phyloP scores from a whole-genome alignment of 1,284 basidiomycete species.

The Pseudozyma pruni region DNA sequence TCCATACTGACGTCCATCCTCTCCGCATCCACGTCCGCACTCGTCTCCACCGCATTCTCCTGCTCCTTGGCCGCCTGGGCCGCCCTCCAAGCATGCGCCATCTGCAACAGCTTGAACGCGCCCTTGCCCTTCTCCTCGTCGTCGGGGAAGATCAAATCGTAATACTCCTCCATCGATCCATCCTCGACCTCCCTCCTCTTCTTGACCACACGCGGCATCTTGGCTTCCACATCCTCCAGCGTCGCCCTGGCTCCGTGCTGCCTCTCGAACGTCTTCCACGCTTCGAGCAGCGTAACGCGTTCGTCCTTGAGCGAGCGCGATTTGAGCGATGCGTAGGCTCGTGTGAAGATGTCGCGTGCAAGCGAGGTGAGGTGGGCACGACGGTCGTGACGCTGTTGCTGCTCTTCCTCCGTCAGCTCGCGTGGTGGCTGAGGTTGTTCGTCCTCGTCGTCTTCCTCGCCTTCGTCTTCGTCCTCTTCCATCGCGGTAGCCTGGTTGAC shows the following conservation, averaged over 20 bases:
- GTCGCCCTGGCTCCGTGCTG: constrained; percentile 73
- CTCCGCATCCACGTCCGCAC: constrained; percentile 1
- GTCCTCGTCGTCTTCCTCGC: constrained; percentile 76
- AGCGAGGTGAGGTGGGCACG: constrained; percentile 74
- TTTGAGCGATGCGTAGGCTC: constrained; percentile 87
- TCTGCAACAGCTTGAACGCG: constrained; percentile 61
- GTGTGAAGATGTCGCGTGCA: constrained; percentile 82
- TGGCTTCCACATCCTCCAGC: constrained; percentile 81
- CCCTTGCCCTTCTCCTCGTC: constrained; percentile 63
- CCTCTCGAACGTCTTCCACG: constrained; percentile 91
- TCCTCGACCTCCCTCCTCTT: constrained; percentile 68
- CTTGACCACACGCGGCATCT: constrained; percentile 91
- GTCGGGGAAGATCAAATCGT: constrained; percentile 66
- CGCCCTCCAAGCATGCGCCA: constrained; percentile 62
- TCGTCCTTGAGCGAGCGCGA: constrained; percentile 84
- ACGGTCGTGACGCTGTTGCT: constrained; percentile 69
- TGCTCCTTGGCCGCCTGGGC: constrained; percentile 43
- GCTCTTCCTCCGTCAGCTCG: constrained; percentile 42
- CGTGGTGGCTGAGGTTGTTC: constrained; percentile 56
- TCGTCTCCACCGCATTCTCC: neutral
- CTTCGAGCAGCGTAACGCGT: constrained; percentile 87
- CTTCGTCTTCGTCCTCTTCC: constrained; percentile 75
- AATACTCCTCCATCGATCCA: constrained; percentile 65
- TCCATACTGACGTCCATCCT: constrained; percentile 14
- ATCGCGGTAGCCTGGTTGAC: constrained; percentile 73